Base-by-base conservation (phyloP, 2,329 filamentous ascomycete genomes). In the Aspergillus ruber region DNA sequence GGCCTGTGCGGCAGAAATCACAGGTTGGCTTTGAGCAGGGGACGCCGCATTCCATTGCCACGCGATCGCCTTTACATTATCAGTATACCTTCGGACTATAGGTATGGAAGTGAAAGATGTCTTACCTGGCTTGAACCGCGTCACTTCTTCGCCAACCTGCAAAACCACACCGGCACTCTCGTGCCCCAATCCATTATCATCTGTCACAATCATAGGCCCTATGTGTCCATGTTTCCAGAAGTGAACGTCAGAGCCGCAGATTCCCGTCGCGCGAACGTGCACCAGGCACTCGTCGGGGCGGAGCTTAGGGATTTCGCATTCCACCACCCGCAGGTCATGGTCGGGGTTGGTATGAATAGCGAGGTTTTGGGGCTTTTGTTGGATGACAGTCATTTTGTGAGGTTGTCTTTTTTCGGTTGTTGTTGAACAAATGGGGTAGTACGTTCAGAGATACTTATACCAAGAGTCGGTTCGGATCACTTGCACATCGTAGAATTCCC, bases 201-300 rank as follows among this genome's bases (percentile, higher is more conserved):
- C 52, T 1, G 49, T 56, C 13, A 56, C 54, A 7, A 56, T 36
- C 51, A 55, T 55, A 1, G 46, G 47, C 1, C 54, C 53, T 3
- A 56, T 55, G 8, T 47, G 47, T 12, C 54, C 54, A 29, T 55
- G 54, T 36, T 56, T 54, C 54, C 54, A 56, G 43, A 55, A 56
- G 32, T 56, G 53, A 4, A 55, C 51, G 18, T 56, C 53, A 2
- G 53, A 55, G 44, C 54, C 51, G 39, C 53, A 53, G 47, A 54
- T 57, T 3, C 51, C 53, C 3, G 50, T 56, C 15, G 53, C 53
- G 12, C 55, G 50, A 21, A 56, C 48, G 17, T 54, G 51, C 12
- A 56, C 43, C 12, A 54, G 46, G 18, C 51, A 56, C 44, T 51
- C 46, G 20, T 52, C 21, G 3, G 52, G 38, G 2, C 42, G 23